A percentile compares a stretch with the other conserved stretches of the same genome.
Conservation (phyloP, 176 grass and related monocot species). For the Carex parvula region DNA sequence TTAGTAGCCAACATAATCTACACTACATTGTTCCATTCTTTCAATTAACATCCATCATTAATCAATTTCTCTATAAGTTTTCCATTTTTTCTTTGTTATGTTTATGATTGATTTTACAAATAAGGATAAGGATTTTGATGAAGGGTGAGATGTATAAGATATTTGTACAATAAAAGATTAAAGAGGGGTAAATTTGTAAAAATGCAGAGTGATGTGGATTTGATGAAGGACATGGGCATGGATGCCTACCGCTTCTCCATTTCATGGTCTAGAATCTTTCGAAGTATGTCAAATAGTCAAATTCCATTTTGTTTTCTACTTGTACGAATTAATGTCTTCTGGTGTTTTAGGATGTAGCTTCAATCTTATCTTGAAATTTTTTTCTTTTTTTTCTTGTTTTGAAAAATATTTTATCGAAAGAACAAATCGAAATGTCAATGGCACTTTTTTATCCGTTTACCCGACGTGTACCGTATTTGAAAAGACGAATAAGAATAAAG, state of each 20-base stretch:
- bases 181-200: background rate
- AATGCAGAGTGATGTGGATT: slow-evolving; percentile 63
- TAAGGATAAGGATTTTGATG: too few species aligned
- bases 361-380: background rate
- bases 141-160: background rate
- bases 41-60: too few species aligned
- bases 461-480: too few species aligned
- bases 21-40: too few species aligned
- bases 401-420: too few species aligned
- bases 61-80: too few species aligned
- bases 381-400: background rate
- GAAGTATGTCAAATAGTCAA: slow-evolving; percentile 87
- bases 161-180: slow-evolving; percentile 14
- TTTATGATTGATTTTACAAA: background rate
- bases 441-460: too few species aligned
- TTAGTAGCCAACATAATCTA: slow-evolving; percentile 18
- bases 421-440: too few species aligned
- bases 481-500: too few species aligned
- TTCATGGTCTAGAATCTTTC: slow-evolving; percentile 91
- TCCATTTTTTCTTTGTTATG: background rate
- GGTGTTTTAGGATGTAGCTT: background rate
- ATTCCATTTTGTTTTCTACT: background rate
- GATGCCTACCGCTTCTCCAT: slow-evolving; percentile 97
- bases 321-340: background rate
- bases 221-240: slow-evolving; percentile 84